These are phyloP conservation scores for Eremochloa ophiuroides DNA, from an alignment of 176 grass and related monocot species.

Conservation along the genomic window DNA sequence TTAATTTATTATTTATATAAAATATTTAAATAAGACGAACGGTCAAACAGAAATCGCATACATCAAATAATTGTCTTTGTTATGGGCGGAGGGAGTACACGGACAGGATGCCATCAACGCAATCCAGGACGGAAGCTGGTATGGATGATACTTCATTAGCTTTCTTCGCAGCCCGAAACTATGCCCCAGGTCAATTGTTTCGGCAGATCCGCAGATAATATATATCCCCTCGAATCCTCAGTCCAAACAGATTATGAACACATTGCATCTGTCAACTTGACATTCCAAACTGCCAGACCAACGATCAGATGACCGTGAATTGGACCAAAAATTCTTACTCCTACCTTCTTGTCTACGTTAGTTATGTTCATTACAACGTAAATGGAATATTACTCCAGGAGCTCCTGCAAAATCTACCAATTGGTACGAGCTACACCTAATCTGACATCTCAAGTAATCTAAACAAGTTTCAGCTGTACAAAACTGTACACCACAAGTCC, in stretches of 20 bases:
- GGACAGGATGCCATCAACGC: background rate
- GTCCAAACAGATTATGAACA: background rate
- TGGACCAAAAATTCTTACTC: background rate
- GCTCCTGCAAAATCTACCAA: conserved; percentile 6
- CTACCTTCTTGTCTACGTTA: background rate
- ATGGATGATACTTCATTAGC: background rate
- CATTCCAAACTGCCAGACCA: background rate
- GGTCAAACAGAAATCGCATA: too few species aligned
- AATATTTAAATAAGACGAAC: too few species aligned
- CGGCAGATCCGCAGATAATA: background rate
- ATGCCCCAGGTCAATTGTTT: background rate
- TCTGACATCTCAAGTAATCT: background rate
- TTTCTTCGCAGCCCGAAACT: background rate
- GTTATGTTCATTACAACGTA: background rate
- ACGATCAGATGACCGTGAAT: background rate
- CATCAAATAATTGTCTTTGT: too few species aligned
- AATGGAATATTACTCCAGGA: background rate
- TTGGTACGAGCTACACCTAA: conserved; percentile 3
- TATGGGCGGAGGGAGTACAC: too few species aligned
- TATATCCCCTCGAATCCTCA: background rate
- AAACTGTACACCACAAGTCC: conserved; percentile 7
- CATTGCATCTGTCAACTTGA: background rate
- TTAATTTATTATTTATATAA: too few species aligned
- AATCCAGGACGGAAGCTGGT: background rate
- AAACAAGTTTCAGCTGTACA: conserved; percentile 15